Evolutionary conservation across 2,329 filamentous ascomycete genomes (phyloP).

Genomic region (Verticillium nonalfalfae): DNA sequence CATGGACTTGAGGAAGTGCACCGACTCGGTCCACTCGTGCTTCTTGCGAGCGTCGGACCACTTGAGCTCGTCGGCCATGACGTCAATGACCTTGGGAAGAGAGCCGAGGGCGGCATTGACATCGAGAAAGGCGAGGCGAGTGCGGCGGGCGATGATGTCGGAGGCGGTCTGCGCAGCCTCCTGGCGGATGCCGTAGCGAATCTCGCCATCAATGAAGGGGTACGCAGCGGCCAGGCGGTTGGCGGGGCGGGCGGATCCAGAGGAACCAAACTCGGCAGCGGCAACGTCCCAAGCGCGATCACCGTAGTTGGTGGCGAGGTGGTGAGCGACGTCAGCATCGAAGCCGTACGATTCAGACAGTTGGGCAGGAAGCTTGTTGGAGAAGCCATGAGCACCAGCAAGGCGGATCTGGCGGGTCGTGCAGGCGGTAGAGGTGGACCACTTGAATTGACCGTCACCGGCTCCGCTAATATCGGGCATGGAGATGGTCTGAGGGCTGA

Average conservation of each 20-base stretch:
- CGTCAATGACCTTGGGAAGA: slow-evolving; percentile 62
- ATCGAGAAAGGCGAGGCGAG: slow-evolving; percentile 69
- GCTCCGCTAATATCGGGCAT: slow-evolving; percentile 63
- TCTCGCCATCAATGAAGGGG: slow-evolving; percentile 68
- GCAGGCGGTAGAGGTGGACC: slow-evolving; percentile 61
- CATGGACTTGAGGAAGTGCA: slow-evolving; percentile 38
- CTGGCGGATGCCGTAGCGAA: slow-evolving; percentile 64
- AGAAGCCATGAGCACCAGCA: slow-evolving; percentile 69
- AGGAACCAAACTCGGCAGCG: slow-evolving; percentile 25
- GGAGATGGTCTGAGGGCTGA: slow-evolving; percentile 44
- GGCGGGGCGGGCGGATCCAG: slow-evolving; percentile 35
- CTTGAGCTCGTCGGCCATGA: slow-evolving; percentile 63
- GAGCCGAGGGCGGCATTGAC: slow-evolving; percentile 64
- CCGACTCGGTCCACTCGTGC: slow-evolving; percentile 45
- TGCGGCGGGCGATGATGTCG: slow-evolving; percentile 65
- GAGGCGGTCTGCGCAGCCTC: slow-evolving; percentile 69
- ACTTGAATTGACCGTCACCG: slow-evolving; percentile 1
- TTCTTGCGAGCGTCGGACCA: slow-evolving; percentile 58
- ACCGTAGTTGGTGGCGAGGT: slow-evolving; percentile 34
- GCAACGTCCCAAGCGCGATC: slow-evolving; percentile 65
- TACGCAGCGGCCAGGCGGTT: slow-evolving; percentile 58
- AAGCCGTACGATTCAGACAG: slow-evolving; percentile 24
- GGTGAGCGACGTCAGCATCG: slow-evolving; percentile 32
- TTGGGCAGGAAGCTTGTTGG: slow-evolving; percentile 23
- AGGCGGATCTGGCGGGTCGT: slow-evolving; percentile 69